Evolutionary conservation across 1,284 basidiomycete species (phyloP).

Genomic region (Vanrija pseudolonga): DNA sequence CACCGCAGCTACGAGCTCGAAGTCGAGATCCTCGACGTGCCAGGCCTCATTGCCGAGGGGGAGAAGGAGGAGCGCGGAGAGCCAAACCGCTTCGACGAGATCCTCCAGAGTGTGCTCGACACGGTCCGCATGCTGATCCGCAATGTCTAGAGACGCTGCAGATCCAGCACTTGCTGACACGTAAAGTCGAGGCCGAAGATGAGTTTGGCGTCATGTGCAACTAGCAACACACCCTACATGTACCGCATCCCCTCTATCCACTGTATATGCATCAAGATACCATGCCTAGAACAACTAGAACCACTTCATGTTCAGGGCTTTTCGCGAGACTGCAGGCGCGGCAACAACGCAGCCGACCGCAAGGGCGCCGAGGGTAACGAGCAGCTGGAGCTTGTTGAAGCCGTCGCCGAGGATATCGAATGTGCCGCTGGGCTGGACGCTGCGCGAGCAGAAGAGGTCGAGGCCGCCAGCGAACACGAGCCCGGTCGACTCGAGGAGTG

Average conservation of each 20-base stretch:
- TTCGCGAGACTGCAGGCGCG: conserved; percentile 50
- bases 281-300: conserved; percentile 26
- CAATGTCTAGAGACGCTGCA: no score
- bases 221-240: no score
- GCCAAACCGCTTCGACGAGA: conserved; percentile 49
- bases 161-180: no score
- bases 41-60: conserved; percentile 52
- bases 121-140: conserved; percentile 53
- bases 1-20: conserved; percentile 56
- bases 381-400: conserved; percentile 91
- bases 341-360: conserved; percentile 69
- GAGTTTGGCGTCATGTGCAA: no score
- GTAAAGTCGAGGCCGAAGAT: no score
- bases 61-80: conserved; percentile 44
- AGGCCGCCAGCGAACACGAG: conserved; percentile 81
- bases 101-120: conserved; percentile 53
- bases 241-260: no score
- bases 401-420: conserved; percentile 88
- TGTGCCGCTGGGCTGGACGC: conserved; percentile 75
- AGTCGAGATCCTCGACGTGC: conserved; percentile 55
- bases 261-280: background rate
- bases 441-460: conserved; percentile 77
- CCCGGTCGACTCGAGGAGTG: conserved; percentile 86
- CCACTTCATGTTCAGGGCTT: conserved; percentile 44
- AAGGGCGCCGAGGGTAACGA: conserved; percentile 74